Evolutionary conservation across 345 rosid species (phyloP).

Genomic region (Euphorbia lathyris): DNA sequence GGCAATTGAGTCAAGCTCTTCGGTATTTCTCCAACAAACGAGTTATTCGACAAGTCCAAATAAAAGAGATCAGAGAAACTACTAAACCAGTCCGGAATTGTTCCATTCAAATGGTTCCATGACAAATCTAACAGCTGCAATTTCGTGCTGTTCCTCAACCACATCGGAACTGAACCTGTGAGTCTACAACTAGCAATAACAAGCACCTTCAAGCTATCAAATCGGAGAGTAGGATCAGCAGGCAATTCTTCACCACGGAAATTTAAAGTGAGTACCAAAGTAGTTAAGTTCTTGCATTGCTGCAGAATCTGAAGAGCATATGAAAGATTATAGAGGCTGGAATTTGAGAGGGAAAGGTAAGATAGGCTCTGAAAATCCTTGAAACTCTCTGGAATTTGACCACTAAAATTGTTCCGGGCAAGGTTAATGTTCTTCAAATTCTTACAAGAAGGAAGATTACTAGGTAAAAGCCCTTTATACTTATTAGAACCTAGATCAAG

Average conservation of each 20-base stretch:
- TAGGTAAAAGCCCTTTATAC: constrained; percentile 54
- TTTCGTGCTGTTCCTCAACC: constrained; percentile 50
- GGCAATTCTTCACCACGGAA: constrained; percentile 61
- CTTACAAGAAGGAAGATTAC: constrained; percentile 52
- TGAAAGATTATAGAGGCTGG: constrained; percentile 49
- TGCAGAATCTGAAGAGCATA: constrained; percentile 57
- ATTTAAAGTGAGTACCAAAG: constrained; percentile 63
- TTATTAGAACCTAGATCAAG: constrained; percentile 64
- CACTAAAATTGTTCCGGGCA: constrained; percentile 55
- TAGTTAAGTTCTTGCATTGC: constrained; percentile 56
- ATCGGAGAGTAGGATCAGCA: constrained; percentile 36
- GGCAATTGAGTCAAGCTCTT: constrained; percentile 43
- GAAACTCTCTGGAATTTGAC: constrained; percentile 63
- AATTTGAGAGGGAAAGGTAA: constrained; percentile 59
- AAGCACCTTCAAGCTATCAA: constrained; percentile 58
- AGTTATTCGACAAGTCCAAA: constrained; percentile 66
- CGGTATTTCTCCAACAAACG: constrained; percentile 54
- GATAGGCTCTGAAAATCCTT: constrained; percentile 50
- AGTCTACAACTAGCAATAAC: constrained; percentile 62
- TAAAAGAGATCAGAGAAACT: constrained; percentile 44
- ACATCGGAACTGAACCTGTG: constrained; percentile 54
- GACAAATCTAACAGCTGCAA: constrained; percentile 83
- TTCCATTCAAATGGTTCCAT: constrained; percentile 57
- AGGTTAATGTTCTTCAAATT: constrained; percentile 51
- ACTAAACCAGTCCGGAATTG: constrained; percentile 58